Evolutionary conservation across 2,329 filamentous ascomycete species (phyloP), one percentile per base, ranked within the genome.

Genomic region (Bipolaris oryzae): DNA sequence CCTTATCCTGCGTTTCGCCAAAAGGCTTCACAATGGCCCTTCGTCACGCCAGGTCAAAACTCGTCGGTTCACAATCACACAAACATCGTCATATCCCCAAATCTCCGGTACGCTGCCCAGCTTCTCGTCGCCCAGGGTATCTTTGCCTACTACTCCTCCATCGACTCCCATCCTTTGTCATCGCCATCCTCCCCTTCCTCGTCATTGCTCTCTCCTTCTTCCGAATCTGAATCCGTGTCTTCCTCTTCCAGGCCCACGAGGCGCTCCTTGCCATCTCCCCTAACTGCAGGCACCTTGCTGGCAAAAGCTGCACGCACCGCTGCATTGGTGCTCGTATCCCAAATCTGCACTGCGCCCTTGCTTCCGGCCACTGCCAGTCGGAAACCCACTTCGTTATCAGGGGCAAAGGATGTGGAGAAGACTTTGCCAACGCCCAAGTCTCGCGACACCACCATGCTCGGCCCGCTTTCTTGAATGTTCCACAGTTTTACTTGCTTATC

Each of bases 401-500:
- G 94, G 3, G 90, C 95, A 76, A 98, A 99, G 6, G 85, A 85
- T 2, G 93, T 90, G 10, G 91, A 91, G 78, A 99, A 99, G 35
- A 99, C 90, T 78, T 94, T 96, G 58, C 95, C 95, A 16, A 99
- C 91, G 52, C 96, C 95, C 43, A 98, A 81, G 76, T 98, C 94
- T 65, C 95, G 88, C 23, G 91, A 90, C 5, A 96, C 91, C 1
- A 99, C 92, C 86, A 99, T 90, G 58, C 87, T 90, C 1, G 95
- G 95, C 2, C 92, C 92, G 38, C 85, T 85, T 11, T 89, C 77
- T 67, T 89, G 85, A 55, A 97, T 87, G 78, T 96, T 96, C 95
- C 95, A 99, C 55, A 99, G 83, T 83, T 99, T 99, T 68, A 98
- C 92, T 5, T 89, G 91, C 81, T 92, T 94, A 81, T 99, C 95